phyloP scores from a whole-genome alignment of 371 early-diverging fungal species.

The Smittium culicis region DNA sequence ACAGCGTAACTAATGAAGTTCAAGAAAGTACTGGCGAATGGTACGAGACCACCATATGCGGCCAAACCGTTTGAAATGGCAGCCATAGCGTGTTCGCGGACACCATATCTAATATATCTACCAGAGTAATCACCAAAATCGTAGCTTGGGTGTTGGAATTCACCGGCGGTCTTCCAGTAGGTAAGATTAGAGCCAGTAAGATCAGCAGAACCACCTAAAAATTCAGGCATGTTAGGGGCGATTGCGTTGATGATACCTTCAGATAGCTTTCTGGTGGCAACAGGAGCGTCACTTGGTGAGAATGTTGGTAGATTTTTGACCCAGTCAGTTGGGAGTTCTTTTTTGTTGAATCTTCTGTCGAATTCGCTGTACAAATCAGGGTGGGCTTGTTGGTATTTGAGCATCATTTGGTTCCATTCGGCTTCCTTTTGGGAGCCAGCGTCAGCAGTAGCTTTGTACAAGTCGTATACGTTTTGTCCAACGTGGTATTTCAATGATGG shows the following conservation, averaged over 20 bases:
- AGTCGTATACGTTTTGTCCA: constrained; percentile 46
- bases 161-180: constrained; percentile 83
- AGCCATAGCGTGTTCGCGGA: constrained; percentile 99
- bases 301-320: constrained; percentile 55
- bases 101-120: constrained; percentile 92
- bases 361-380: constrained; percentile 62
- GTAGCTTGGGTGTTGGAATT: constrained; percentile 71
- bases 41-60: constrained; percentile 79
- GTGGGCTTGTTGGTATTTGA: constrained; percentile 43
- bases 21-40: constrained; percentile 92
- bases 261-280: constrained; percentile 84
- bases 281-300: constrained; percentile 61
- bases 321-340: constrained; percentile 64
- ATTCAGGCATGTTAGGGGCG: constrained; percentile 61
- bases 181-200: constrained; percentile 95
- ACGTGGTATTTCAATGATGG: constrained; percentile 62
- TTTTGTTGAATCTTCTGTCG: constrained; percentile 49
- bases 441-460: constrained; percentile 44
- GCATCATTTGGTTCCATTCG: constrained; percentile 62
- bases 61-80: constrained; percentile 91
- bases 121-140: constrained; percentile 68
- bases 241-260: constrained; percentile 72
- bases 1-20: constrained; percentile 81
- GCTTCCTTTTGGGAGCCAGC: constrained; percentile 45
- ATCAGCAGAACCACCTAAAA: constrained; percentile 98